Base-by-base conservation (phyloP, 768 basidiomycete genomes). In the Suillus spraguei region DNA sequence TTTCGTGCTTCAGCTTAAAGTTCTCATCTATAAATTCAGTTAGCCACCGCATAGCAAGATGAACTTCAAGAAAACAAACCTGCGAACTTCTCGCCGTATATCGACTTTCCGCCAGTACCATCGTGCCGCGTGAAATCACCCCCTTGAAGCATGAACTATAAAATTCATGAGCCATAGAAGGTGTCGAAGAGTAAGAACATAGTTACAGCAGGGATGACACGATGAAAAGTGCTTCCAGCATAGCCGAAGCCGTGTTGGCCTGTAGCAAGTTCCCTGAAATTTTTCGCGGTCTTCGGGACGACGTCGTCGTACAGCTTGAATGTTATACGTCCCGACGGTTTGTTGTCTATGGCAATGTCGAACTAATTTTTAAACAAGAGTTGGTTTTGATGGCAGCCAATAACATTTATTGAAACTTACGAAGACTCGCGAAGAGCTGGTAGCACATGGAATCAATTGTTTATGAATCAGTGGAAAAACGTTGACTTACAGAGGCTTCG, bases 241-340 rank as follows among this genome's bases (percentile, higher is more conserved):
- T 95, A 97, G 9, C 90, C 92, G 67, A 89, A 88, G 22, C 87
- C 85, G 64, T 85, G 82, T 68, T 85, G 79, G 8, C 86, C 86
- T 7, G 87, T 86, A 9, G 88, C 86, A 53, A 95, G 82, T 71
- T 90, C 88, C 60, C 93, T 88, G 80, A 95, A 95, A 81, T 95
- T 94, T 58, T 76, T 78, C 3, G 90, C 75, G 13, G 94, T 95
- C 76, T 83, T 85, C 60, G 95, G 95, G n/a, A 93, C 92, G 20
- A 84, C 81, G 61, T 89, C 85, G 76, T 95, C 92, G 77, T 84
- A 94, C 49, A 96, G 84, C 76, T 90, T 87, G 85, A 96, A 93
- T 33, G 88, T 82, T 67, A 96, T 85, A 52, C 90, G 87, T 28
- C 91, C 92, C 1, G 84, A 78, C 4, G 87, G 84, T 54, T 81